A percentile compares a stretch with the other conserved stretches of the same genome.
phyloP scores from a whole-genome alignment of 352 stramenopile species.

The Phytophthora macrochlamydospora region DNA sequence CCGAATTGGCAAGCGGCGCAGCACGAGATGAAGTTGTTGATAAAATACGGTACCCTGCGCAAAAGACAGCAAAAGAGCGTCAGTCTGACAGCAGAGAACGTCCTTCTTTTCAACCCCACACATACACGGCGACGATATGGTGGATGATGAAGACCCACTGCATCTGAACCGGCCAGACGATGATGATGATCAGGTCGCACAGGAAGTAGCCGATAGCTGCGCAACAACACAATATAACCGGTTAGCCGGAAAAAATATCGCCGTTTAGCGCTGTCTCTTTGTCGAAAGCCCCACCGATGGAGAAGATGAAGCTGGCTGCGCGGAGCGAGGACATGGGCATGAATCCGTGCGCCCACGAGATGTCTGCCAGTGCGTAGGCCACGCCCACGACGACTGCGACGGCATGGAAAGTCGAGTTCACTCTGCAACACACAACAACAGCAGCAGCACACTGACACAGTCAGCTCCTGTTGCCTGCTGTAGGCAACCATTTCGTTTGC shows the following conservation, averaged over 20 bases:
- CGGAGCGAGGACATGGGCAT: conserved; percentile 79
- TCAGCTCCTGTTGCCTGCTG: not conserved
- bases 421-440: conserved; percentile 33
- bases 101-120: conserved; percentile 8
- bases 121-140: conserved; percentile 83
- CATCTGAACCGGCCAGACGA: conserved; percentile 78
- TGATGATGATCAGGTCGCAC: conserved; percentile 82
- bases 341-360: conserved; percentile 65
- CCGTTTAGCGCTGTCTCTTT: too few relatives aligned
- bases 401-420: conserved; percentile 84
- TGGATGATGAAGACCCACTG: conserved; percentile 81
- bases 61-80: not conserved
- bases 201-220: conserved; percentile 82
- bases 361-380: conserved; percentile 63
- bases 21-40: conserved; percentile 89
- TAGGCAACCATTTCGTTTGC: too few relatives aligned
- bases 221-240: conserved; percentile 9
- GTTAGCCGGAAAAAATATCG: too few relatives aligned
- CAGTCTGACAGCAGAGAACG: not conserved
- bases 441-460: not conserved
- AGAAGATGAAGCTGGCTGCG: conserved; percentile 81
- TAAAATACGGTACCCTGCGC: conserved; percentile 73
- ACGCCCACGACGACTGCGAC: conserved; percentile 69
- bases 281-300: conserved; percentile 49
- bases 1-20: conserved; percentile 79